Evolutionary conservation across 805 yeast genomes (phyloP).

Genomic region (Ogataea degrootiae): DNA sequence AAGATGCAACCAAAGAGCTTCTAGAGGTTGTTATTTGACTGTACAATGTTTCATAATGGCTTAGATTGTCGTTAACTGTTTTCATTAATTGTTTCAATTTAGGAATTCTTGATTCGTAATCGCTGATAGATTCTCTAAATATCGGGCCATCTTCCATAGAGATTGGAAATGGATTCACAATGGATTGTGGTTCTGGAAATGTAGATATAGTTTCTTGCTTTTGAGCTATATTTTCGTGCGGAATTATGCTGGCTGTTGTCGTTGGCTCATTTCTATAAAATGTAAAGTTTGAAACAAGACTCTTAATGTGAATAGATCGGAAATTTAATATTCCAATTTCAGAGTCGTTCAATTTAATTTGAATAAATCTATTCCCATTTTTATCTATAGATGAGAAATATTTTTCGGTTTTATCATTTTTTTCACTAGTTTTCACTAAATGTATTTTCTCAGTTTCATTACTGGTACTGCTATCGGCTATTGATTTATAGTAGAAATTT

Average conservation of each 20-base stretch:
- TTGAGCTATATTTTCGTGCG: background rate
- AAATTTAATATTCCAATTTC: conserved; percentile 6
- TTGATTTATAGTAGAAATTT: too few relatives aligned
- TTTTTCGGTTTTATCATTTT: too few relatives aligned
- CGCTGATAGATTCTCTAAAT: conserved; percentile 25
- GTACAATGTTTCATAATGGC: conserved; percentile 15
- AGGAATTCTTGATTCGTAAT: conserved; percentile 24
- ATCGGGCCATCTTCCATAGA: conserved; percentile 35
- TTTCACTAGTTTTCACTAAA: background rate
- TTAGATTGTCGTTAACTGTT: conserved; percentile 11
- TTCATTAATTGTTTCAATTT: conserved; percentile 15
- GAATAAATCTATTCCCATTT: background rate
- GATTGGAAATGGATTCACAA: conserved; percentile 22
- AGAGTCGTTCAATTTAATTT: conserved; percentile 2
- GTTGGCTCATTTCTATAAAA: conserved; percentile 1
- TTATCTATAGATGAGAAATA: too few relatives aligned
- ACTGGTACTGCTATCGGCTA: too few relatives aligned
- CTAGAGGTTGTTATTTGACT: conserved; percentile 15
- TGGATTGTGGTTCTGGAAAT: background rate
- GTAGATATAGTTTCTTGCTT: background rate
- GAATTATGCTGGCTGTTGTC: background rate
- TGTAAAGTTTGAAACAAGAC: conserved; percentile 4
- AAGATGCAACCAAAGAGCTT: conserved; percentile 8
- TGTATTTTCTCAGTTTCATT: background rate
- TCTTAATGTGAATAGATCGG: conserved; percentile 4